Base-by-base conservation (phyloP, 306 rosid genomes). In the Ammopiptanthus mongolicus region DNA sequence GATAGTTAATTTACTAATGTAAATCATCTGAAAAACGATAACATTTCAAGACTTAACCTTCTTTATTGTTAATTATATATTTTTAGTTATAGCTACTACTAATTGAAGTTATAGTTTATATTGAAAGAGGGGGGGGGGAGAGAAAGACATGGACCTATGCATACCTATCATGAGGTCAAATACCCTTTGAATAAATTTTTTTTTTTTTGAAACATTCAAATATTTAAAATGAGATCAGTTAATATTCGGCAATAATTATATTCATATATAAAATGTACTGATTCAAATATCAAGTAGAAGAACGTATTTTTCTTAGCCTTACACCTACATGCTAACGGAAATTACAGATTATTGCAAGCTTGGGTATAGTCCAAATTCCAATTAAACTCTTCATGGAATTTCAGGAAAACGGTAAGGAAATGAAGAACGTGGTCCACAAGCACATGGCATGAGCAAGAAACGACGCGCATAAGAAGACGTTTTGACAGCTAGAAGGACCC, bases 401-500 rank as follows among this genome's bases (percentile, higher is more conserved):
- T 29, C 0, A 44, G 8, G 19, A 18, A 6, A 48, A 37, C 6
- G 68, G 73, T 0, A 12, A 28, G 11, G 59, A 75, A 33, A 50
- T 29, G 67, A 56, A 25, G 57, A 19, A 22, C 0, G 66, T 71
- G 80, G 84, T 75, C 86, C 86, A 61, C 22, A 34, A 81, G 51
- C 82, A 80, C 78, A 68, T 57, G 81, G 18, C 10, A 41, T 18
- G 65, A 19, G 73, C 25, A 19, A 28, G 58, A 71, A 65, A 15
- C 9, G 56, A 52, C 3, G 44, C 25, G 51, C 82, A 81, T 7
- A 74, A 78, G 81, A 81, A 86, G 86, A 81, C 81, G 28, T 41
- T 68, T 78, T 62, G 74, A 78, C 84, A 78, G 81, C 84, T 78
- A 70, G 63, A 84, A 81, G 76, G 70, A 64, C 9, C 57, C 79